phyloP scores from a whole-genome alignment of 2,329 filamentous ascomycete species.

The Hypoxylon sp. region DNA sequence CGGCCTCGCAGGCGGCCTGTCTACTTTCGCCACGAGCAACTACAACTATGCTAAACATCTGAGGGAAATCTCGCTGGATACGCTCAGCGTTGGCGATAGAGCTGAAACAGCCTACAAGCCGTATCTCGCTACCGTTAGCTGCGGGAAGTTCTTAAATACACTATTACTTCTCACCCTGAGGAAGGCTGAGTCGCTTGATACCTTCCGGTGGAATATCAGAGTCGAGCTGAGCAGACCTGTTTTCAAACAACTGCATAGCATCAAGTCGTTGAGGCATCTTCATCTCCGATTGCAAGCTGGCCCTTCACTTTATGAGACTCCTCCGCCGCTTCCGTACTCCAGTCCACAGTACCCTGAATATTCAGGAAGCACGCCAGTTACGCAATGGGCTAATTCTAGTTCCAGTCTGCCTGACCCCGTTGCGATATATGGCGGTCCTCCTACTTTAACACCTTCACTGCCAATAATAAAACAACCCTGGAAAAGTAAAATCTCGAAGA shows the following conservation, averaged over 20 bases:
- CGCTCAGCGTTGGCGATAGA: constrained; percentile 65
- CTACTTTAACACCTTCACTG: constrained; percentile 53
- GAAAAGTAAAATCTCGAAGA: constrained; percentile 57
- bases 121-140: constrained; percentile 69
- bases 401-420: constrained; percentile 31
- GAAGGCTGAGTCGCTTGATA: constrained; percentile 68
- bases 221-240: constrained; percentile 73
- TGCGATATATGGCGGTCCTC: constrained; percentile 48
- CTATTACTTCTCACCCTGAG: constrained; percentile 70
- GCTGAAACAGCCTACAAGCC: constrained; percentile 68
- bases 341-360: constrained; percentile 13
- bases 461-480: constrained; percentile 56
- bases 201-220: constrained; percentile 75
- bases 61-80: constrained; percentile 69
- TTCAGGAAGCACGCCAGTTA: not conserved
- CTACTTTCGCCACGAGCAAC: constrained; percentile 74
- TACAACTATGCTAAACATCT: constrained; percentile 74
- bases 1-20: constrained; percentile 69
- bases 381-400: constrained; percentile 16
- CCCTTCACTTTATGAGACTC: constrained; percentile 67
- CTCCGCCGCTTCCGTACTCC: constrained; percentile 62
- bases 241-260: constrained; percentile 69
- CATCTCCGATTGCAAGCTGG: constrained; percentile 73
- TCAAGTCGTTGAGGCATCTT: constrained; percentile 66
- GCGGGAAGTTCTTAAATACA: constrained; percentile 75